Base-by-base conservation (phyloP, 2,329 filamentous ascomycete species). In the Penicillium sp. region DNA sequence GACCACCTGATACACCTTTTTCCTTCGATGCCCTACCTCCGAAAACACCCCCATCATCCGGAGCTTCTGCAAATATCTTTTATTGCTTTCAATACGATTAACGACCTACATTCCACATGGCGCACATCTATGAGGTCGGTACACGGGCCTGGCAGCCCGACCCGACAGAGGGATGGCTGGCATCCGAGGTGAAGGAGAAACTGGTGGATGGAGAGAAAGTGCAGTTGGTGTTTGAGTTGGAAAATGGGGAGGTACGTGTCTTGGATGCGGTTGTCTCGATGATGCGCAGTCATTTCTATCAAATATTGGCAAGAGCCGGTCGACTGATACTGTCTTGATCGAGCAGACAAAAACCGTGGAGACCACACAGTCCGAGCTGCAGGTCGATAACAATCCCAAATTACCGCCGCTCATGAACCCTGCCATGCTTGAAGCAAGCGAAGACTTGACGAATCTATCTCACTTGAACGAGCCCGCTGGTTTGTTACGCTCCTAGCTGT, bases 141-240 rank as follows among this genome's bases (percentile, higher is more conserved):
- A 97, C 93, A 69, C 87, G 91, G 84, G 94, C 92, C 73, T 99
- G 94, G 94, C 94, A 97, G 84, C 92, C 94, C 67, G 94, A 99
- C 80, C 80, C 85, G 74, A 90, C 90, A 58, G 93, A 99, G 77
- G 94, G 94, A 78, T 99, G 94, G 93, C 86, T 99, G 74, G 89
- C 92, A 72, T 97, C 94, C 43, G 92, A 97, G 81, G 89, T 99
- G 67, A 82, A 88, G 73, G 88, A 89, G 76, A 97, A 94, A 81
- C 82, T 84, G 53, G 79, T 90, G 62, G 82, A 94, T 70, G 94
- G 91, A 59, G 84, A 91, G 70, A 97, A 96, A 73, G 89, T 93
- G 69, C 88, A 83, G 71, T 83, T 99, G 67, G 83, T 91, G 67
- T 97, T 99, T 77, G 83, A 86, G 76, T 82, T 97, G 62, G 90